phyloP scores from a whole-genome alignment of 306 rosid genomes.

The Pterocarpus macrocarpus region DNA sequence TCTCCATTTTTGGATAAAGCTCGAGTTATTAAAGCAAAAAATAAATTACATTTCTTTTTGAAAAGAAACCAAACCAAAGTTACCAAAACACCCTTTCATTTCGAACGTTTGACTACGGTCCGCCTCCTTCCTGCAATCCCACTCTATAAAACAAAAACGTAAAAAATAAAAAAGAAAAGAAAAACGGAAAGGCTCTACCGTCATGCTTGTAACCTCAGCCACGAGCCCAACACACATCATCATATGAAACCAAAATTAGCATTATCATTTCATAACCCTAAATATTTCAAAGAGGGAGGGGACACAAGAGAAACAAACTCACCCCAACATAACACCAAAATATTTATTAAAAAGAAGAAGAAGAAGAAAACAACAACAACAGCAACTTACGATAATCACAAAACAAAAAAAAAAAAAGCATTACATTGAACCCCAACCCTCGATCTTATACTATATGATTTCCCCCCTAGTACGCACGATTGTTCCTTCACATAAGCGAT shows the following conservation, averaged over 20 bases:
- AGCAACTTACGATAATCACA: constrained; percentile 14
- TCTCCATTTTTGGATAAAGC: constrained; percentile 47
- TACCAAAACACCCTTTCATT: constrained; percentile 41
- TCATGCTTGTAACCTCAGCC: constrained; percentile 63
- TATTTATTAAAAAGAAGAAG: neutral
- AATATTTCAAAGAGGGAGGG: constrained; percentile 21
- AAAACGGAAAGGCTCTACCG: neutral
- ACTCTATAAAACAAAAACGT: constrained; percentile 31
- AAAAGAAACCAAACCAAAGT: neutral
- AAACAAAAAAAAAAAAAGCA: constrained; percentile 14
- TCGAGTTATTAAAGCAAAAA: neutral
- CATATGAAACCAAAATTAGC: constrained; percentile 39
- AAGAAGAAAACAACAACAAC: neutral
- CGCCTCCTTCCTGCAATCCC: constrained; percentile 29
- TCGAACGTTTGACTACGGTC: constrained; percentile 17
- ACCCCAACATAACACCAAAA: constrained; percentile 1
- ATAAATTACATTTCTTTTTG: neutral
- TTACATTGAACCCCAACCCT: constrained; percentile 47
- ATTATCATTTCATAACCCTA: constrained; percentile 54
- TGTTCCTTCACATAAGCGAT: constrained; percentile 72
- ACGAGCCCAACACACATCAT: constrained; percentile 36
- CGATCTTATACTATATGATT: constrained; percentile 41
- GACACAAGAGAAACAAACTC: neutral
- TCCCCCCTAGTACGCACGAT: neutral
- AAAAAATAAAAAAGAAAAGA: neutral